These are phyloP conservation scores for Ceratocystiopsis sp. DNA, from an alignment of 2,329 filamentous ascomycete genomes.

Conservation along the genomic window DNA sequence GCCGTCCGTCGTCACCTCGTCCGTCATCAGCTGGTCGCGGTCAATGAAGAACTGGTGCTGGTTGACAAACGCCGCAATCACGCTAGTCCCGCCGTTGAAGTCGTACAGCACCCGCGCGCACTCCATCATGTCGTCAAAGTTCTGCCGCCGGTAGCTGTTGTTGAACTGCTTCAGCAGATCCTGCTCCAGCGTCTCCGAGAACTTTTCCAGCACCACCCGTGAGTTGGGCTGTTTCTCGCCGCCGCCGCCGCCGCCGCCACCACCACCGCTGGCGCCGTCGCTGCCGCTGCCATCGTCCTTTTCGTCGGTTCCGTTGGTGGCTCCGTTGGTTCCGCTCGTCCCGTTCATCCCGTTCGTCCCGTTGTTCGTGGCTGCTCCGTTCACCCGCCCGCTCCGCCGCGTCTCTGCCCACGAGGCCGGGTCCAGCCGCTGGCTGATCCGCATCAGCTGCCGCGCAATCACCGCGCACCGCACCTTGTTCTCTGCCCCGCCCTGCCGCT, in stretches of 20 bases:
- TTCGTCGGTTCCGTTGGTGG: slow-evolving; percentile 24
- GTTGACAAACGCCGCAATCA: slow-evolving; percentile 92
- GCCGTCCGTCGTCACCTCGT: slow-evolving; percentile 61
- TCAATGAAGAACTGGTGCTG: slow-evolving; percentile 99
- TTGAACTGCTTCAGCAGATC: slow-evolving; percentile 93
- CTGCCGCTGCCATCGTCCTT: slow-evolving; percentile 19
- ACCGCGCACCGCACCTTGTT: slow-evolving; percentile 89
- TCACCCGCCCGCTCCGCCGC: slow-evolving; percentile 29
- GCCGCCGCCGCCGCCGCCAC: slow-evolving; percentile 36
- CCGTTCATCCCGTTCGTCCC: slow-evolving; percentile 21
- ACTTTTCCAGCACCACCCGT: slow-evolving; percentile 86
- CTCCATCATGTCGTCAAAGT: slow-evolving; percentile 96
- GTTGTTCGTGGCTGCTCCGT: too few species aligned
- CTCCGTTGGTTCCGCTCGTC: slow-evolving; percentile 21
- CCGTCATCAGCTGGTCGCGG: slow-evolving; percentile 74
- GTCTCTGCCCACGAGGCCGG: slow-evolving; percentile 51
- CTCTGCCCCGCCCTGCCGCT: slow-evolving; percentile 68
- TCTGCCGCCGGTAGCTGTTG: slow-evolving; percentile 85
- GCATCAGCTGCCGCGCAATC: slow-evolving; percentile 82
- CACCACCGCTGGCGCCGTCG: slow-evolving; percentile 16
- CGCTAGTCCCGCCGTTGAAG: slow-evolving; percentile 89
- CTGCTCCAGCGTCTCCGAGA: slow-evolving; percentile 88
- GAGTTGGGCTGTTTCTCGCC: slow-evolving; percentile 44
- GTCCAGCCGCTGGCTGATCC: slow-evolving; percentile 85
- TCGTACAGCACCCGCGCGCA: slow-evolving; percentile 87